These are phyloP conservation scores for Penicillium sp. DNA, from an alignment of 2,329 filamentous ascomycete genomes.

Conservation along the genomic window DNA sequence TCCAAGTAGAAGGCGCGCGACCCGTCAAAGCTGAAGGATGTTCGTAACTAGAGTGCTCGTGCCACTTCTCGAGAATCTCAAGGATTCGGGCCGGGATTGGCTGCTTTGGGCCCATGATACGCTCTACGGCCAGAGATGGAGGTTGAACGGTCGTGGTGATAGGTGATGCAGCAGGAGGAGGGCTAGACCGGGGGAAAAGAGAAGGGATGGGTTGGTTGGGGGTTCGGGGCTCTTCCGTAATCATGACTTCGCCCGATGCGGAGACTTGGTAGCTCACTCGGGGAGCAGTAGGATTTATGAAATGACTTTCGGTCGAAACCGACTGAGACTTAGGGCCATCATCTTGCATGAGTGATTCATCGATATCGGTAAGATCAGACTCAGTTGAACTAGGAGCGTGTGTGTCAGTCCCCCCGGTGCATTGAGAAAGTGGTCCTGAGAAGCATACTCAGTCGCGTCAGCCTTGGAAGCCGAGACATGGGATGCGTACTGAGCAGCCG, in stretches of 20 bases:
- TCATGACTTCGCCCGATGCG: not conserved
- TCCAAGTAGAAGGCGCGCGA: not conserved
- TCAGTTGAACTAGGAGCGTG: not conserved
- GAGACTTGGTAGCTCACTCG: not conserved
- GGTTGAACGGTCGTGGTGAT: not conserved
- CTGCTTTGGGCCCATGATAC: not conserved
- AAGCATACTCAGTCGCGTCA: not conserved
- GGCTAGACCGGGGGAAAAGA: not conserved
- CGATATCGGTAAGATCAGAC: not conserved
- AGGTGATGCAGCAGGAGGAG: not conserved
- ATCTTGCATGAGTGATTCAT: not conserved
- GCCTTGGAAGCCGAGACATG: not conserved
- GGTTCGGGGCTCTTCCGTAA: not conserved
- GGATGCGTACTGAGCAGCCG: not conserved
- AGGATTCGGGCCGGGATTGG: not conserved
- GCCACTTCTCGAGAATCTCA: not conserved
- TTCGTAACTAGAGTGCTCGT: not conserved
- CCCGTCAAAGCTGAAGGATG: not conserved
- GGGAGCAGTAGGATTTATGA: not conserved
- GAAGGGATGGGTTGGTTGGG: too few relatives aligned
- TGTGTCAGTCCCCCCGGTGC: not conserved
- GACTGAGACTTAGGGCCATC: not conserved
- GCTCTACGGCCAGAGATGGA: not conserved
- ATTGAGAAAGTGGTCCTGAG: not conserved
- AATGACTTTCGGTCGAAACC: not conserved